Base-by-base conservation (phyloP, 2,329 filamentous ascomycete genomes). In the Calonectria pseudoreteaudii region DNA sequence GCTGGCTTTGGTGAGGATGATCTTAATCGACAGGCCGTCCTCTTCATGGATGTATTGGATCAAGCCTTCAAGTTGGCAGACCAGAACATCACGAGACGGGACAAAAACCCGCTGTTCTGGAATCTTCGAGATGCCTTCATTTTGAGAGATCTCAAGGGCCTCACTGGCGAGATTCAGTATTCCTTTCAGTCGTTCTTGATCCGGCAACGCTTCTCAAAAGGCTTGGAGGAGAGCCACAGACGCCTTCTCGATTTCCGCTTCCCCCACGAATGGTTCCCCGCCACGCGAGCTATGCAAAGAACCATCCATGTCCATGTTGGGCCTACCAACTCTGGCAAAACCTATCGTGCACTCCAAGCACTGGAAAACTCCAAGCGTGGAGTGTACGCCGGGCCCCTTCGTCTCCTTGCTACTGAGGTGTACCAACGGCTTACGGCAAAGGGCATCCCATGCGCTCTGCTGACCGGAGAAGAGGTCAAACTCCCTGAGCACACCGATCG, bases 261-360 rank as follows among this genome's bases (percentile, higher is more conserved):
- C 83, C 97, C 97, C 0, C 90, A 93, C 68, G 97, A 99, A 83
- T 98, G 96, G 96, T 98, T 93, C 81, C 95, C 96, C 0, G 92
- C 91, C 5, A 97, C 97, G 2, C 91, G 97, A 72, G 89, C 91
- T 58, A 88, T 97, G 79, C 94, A 96, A 80, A 90, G 97, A 56
- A 96, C 92, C 0, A 90, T 99, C 50, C 95, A 98, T 86, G 87
- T 99, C 26, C 97, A 99, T 80, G 95, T 99, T 65, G 97, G 97
- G 0, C 97, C 97, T 1, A 99, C 97, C 2, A 99, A 99, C 84
- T 98, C 97, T 0, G 97, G 97, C 71, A 99, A 99, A 88, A 99
- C 97, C 0, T 99, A 98, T 82, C 94, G 95, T 82, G 97, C 97
- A 0, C 86, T 99, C 76, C 93, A 98, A 85, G 92, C 94, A 16